These are phyloP conservation scores for Spinellus fusiger DNA, from an alignment of 192 early-diverging fungal species.

Conservation along the genomic window DNA sequence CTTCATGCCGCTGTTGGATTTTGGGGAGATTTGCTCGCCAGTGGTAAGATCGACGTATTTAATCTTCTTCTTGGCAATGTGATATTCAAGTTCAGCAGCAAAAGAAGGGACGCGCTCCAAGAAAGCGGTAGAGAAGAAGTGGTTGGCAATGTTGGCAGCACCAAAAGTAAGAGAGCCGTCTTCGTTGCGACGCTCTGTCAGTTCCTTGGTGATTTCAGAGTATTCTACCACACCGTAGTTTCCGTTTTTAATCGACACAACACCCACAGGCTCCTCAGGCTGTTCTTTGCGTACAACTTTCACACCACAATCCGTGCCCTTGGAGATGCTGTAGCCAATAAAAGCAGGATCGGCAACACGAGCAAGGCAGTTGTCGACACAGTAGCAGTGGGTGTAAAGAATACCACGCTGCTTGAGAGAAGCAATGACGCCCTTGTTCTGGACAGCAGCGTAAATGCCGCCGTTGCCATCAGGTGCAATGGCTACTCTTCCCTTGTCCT, in stretches of 20 bases:
- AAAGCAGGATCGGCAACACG: constrained; percentile 96
- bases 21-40: constrained; percentile 65
- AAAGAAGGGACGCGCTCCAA: constrained; percentile 78
- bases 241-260: constrained; percentile 84
- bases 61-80: constrained; percentile 98
- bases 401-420: constrained; percentile 80
- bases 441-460: constrained; percentile 93
- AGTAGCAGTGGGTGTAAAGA: constrained; percentile 89
- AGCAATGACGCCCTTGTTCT: constrained; percentile 71
- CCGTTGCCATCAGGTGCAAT: constrained; percentile 88
- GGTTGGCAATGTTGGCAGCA: constrained; percentile 98
- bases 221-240: constrained; percentile 92
- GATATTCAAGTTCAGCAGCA: constrained; percentile 86
- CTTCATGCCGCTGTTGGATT: constrained; percentile 92
- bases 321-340: constrained; percentile 85
- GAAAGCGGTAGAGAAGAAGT: constrained; percentile 94
- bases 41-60: constrained; percentile 76
- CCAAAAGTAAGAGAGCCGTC: constrained; percentile 76
- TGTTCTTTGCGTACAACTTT: constrained; percentile 87
- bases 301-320: constrained; percentile 90
- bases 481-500: constrained; percentile 60
- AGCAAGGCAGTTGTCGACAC: constrained; percentile 97
- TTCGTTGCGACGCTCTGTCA: constrained; percentile 61
- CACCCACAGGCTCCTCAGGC: constrained; percentile 90
- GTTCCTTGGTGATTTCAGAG: constrained; percentile 80